Evolutionary conservation across 208 protist genomes (phyloP).

Genomic region (Spongospora subterranea): DNA sequence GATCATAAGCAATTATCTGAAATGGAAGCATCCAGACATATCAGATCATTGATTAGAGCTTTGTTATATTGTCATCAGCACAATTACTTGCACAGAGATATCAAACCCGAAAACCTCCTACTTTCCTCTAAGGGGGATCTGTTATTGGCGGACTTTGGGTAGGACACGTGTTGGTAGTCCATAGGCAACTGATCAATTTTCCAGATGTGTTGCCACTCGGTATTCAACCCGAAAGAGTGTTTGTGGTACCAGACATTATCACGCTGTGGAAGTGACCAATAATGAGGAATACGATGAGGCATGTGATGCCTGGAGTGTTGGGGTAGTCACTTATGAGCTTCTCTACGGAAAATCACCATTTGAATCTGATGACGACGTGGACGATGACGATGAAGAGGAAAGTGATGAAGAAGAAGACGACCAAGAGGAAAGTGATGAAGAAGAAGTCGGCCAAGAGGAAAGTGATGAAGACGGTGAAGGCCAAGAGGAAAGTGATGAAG

Average conservation of each 20-base stretch:
- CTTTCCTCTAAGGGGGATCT: background rate
- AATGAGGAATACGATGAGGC: constrained; percentile 14
- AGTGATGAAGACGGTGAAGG: background rate
- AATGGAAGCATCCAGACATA: constrained; percentile 8
- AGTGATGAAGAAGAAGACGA: background rate
- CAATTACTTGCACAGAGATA: constrained; percentile 28
- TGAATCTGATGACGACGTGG: constrained; percentile 9
- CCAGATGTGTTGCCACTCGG: background rate
- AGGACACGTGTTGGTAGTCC: background rate
- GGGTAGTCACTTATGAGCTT: constrained; percentile 31
- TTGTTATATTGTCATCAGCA: constrained; percentile 30
- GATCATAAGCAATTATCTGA: constrained; percentile 18
- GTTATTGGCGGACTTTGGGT: constrained; percentile 25
- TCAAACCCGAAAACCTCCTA: constrained; percentile 50
- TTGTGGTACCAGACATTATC: constrained; percentile 26
- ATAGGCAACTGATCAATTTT: background rate
- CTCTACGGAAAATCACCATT: constrained; percentile 28
- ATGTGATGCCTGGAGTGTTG: constrained; percentile 41
- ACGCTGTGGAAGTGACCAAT: background rate
- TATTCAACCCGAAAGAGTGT: constrained; percentile 48
- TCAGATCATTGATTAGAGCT: background rate
- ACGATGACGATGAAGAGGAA: constrained; percentile 2
- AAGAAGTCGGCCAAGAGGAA: background rate
- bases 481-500: background rate
- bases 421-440: background rate